Base-by-base conservation (phyloP, 192 early-diverging fungal genomes). In the Globomyces pollinis-pini region DNA sequence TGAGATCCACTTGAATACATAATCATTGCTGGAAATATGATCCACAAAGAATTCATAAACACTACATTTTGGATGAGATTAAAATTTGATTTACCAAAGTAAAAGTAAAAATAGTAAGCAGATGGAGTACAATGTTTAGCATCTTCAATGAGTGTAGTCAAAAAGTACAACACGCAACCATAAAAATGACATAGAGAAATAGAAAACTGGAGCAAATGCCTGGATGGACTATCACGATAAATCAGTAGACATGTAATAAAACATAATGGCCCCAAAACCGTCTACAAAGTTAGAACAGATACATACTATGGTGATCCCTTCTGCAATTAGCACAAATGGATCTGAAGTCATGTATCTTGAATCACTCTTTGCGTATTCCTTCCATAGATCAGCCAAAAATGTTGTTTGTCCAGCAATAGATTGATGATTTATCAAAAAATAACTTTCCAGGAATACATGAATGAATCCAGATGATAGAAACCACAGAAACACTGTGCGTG, bases 331-430 rank as follows among this genome's bases (percentile, higher is more conserved):
- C 2, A 93, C 86, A 57, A 91, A 88, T 6, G 85, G 73, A 52
- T 97, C 94, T 42, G 75, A 77, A 24, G 78, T 76, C 77, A 94
- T 71, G 67, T 97, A 97, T 33, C 91, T 72, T 18, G 91, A 93
- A 68, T 97, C 94, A 33, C 82, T 80, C 57, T 83, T 73, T 0
- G 90, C 65, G 71, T 97, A 97, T 70, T 97, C 91, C 75, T 91
- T 91, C 89, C 90, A 97, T 55, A 91, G 57, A 36, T 92, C 80
- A 5, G 78, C 88, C 33, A 92, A 41, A 3, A 90, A 56, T 21
- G 58, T 67, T 47, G 76, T 65, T 70, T 87, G 80, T 5, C 79
- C 83, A 0, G 86, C 84, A 45, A 97, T 72, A 1, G 76, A 76
- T 9, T 56, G 38, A 62, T 87, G 78, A 72, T 86, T 81, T 47